Evolutionary conservation across 2,329 filamentous ascomycete species (phyloP), one percentile per base, ranked within the genome.

Genomic region (Volutella citrinella): DNA sequence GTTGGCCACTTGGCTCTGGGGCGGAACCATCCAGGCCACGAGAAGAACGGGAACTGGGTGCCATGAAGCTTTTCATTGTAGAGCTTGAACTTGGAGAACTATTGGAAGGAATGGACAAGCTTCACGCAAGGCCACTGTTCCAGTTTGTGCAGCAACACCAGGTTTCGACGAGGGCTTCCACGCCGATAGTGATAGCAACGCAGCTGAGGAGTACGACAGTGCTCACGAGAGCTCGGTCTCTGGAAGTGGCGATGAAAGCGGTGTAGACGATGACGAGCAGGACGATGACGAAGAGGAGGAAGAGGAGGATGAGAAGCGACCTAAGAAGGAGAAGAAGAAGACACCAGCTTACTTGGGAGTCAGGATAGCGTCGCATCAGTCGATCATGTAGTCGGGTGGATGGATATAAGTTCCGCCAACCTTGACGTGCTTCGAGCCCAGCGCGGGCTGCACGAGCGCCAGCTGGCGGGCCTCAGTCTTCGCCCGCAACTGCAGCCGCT

Each of bases 161-260:
- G n/a, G 85, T 40, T 80, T 90, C 8, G 93, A 98, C 52, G 93
- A 98, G 61, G 93, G 97, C 66, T 98, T 98, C 72, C 78, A 85
- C 51, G 87, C 85, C 6, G 88, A 94, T 43, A 90, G 84, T 11
- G 93, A 98, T 46, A 94, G 86, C 33, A 93, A 98, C 49, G 90
- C 96, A 3, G 93, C 91, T 1, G 93, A 98, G 64, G 94, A 98
- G 59, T 98, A 80, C 51, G 93, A 98, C 63, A 91, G 86, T 33
- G 84, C 79, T 28, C 91, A 96, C 57, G 87, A 95, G 58, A 95
- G 88, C 57, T 86, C 80, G 31, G 88, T 84, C 10, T 81, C 76
- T 13, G 82, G 82, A 54, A 81, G 78, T 40, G 68, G 76, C 38
- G 70, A 62, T 7, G 71, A 72, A 38, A 70, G 67, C 18, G 74